Percentiles rank a stretch among this genome's conserved stretches.
Evolutionary conservation across 805 yeast genomes (phyloP).

Genomic region (Yueomyces sp.): DNA sequence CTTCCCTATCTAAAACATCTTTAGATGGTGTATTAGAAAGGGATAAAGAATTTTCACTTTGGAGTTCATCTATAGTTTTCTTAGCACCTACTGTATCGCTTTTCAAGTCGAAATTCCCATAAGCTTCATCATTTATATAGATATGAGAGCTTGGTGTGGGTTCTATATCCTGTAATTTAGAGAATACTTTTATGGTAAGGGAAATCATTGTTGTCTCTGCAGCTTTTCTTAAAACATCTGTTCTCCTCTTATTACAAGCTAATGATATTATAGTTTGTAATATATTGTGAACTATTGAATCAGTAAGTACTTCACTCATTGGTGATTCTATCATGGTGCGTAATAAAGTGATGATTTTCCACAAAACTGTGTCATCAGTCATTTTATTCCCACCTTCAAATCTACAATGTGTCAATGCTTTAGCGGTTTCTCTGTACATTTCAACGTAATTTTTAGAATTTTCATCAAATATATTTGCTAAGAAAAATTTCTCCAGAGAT

Average conservation of each 20-base stretch:
- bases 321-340: constrained; percentile 45
- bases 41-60: neutral
- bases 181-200: constrained; percentile 55
- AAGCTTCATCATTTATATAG: constrained; percentile 35
- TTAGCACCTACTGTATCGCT: constrained; percentile 33
- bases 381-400: constrained; percentile 88
- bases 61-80: constrained; percentile 2
- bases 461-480: constrained; percentile 47
- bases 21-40: neutral
- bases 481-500: constrained; percentile 58
- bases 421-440: constrained; percentile 28
- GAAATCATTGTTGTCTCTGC: constrained; percentile 71
- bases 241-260: constrained; percentile 82
- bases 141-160: constrained; percentile 27
- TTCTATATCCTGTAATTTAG: constrained; percentile 41
- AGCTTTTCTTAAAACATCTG: constrained; percentile 73
- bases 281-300: constrained; percentile 72
- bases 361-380: constrained; percentile 76
- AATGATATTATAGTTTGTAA: constrained; percentile 79
- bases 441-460: constrained; percentile 49
- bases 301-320: constrained; percentile 49
- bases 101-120: constrained; percentile 36
- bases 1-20: constrained; percentile 2
- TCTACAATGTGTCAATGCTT: constrained; percentile 75
- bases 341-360: constrained; percentile 63